These are phyloP conservation scores for Mucor velutinosus DNA, from an alignment of 371 early-diverging fungal genomes.

Conservation along the genomic window DNA sequence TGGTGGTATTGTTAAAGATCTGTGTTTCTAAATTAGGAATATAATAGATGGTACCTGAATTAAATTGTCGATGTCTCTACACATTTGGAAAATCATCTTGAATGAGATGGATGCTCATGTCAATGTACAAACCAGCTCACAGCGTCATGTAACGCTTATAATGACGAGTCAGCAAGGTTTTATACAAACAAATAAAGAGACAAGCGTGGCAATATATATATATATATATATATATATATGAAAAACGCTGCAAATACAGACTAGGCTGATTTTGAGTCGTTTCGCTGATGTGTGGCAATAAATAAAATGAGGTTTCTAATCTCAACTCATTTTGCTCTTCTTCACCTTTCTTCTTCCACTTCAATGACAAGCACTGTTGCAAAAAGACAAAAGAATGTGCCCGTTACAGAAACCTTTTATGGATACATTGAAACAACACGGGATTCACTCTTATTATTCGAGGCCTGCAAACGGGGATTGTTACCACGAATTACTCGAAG, in stretches of 20 bases:
- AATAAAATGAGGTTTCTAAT: background rate
- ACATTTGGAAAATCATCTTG: background rate
- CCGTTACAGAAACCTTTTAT: conserved; percentile 34
- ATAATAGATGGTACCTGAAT: background rate
- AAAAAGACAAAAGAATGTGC: conserved; percentile 7
- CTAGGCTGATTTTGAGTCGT: background rate
- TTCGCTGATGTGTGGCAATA: background rate
- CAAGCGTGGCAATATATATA: background rate
- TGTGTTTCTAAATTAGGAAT: background rate
- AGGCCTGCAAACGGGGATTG: conserved; percentile 62
- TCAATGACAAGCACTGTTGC: background rate
- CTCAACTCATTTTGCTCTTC: background rate
- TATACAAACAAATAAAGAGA: background rate
- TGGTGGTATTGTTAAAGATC: background rate
- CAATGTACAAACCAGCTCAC: background rate
- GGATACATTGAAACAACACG: conserved; percentile 59
- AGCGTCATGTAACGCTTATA: background rate
- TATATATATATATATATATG: background rate
- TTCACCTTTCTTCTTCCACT: background rate
- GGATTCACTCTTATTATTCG: conserved; percentile 70
- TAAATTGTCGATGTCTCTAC: background rate
- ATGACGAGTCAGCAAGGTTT: background rate
- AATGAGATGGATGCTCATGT: background rate
- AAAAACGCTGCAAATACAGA: background rate
- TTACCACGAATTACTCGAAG: conserved; percentile 63